Base-by-base conservation (phyloP, 2,329 filamentous ascomycete species). In the Davidsoniella australis region DNA sequence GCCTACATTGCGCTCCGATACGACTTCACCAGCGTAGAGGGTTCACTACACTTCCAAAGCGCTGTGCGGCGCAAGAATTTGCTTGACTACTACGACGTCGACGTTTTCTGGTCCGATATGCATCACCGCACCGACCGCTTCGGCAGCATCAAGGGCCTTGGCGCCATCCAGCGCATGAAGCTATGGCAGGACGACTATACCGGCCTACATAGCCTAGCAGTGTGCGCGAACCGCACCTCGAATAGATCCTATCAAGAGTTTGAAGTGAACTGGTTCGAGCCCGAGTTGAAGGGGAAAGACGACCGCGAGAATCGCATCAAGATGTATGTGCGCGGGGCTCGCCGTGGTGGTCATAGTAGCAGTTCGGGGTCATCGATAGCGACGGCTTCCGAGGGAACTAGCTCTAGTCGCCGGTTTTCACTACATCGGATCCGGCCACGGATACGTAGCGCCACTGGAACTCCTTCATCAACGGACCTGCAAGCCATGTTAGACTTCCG, bases 131-230 rank as follows among this genome's bases (percentile, higher is more conserved):
- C 68, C 2, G 69, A 73, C 57, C 59, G 64, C 14, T 71, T 71
- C 53, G 70, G 70, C 42, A 71, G 66, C 29, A 64, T 73, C 10
- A 66, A 66, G 50, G 70, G 70, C 17, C 63, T 73, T 48, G 70
- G 68, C 1, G 67, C 69, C 1, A 70, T 72, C 40, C 70, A 73
- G 58, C 61, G 70, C 47, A 63, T 73, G 54, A 73, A 73, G 59
- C 59, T 73, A 23, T 73, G 70, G 70, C 63, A 64, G 48, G 70
- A 73, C 54, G 62, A 65, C 43, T 66, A 69, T 49, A 68, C 66
- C 10, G 66, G 65, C 2, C 66, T 64, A 41, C 68, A 73, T 56
- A 70, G 65, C 23, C 53, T 73, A 29, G 68, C 67, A 7, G 59
- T 73, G 16, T 66, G 68, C 49, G 69, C 70, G 29, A 71, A 71